Conservation (phyloP, 495 filamentous ascomycete species). For the Lophium mytilinum region DNA sequence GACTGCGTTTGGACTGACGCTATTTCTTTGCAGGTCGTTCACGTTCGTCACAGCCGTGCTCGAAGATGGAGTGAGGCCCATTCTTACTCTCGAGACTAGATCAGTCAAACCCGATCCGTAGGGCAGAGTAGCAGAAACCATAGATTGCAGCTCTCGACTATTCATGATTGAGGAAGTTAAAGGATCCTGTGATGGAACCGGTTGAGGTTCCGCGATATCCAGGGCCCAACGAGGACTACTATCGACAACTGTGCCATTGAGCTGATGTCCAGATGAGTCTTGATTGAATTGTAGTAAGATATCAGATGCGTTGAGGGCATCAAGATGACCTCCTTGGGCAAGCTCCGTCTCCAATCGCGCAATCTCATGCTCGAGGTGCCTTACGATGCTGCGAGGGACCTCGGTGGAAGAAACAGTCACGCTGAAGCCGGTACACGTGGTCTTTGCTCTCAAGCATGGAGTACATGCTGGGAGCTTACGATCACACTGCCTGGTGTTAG, state of each 20-base stretch:
- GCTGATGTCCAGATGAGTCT: too few species aligned
- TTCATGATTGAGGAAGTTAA: constrained; percentile 5
- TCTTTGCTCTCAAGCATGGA: background rate
- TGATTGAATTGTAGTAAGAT: constrained; percentile 1
- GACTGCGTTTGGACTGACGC: background rate
- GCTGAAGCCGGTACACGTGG: constrained; percentile 9
- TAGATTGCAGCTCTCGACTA: background rate
- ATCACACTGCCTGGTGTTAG: constrained; percentile 3
- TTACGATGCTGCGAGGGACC: constrained; percentile 4
- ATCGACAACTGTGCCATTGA: background rate
- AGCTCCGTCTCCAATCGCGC: constrained; percentile 9
- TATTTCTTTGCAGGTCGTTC: background rate
- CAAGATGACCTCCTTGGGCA: constrained; percentile 4
- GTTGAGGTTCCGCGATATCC: background rate
- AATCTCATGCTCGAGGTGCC: constrained; percentile 11
- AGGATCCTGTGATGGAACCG: background rate
- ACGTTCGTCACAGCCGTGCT: background rate
- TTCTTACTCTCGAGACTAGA: constrained; percentile 4
- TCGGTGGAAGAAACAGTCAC: background rate
- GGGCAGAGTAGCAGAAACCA: constrained; percentile 6
- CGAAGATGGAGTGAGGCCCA: constrained; percentile 8
- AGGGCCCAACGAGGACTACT: background rate
- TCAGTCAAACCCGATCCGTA: constrained; percentile 6
- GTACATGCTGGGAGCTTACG: constrained; percentile 6
- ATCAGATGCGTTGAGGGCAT: constrained; percentile 8